Conservation (phyloP, 805 yeast species). For the Wilhelminamyces savonicus region DNA sequence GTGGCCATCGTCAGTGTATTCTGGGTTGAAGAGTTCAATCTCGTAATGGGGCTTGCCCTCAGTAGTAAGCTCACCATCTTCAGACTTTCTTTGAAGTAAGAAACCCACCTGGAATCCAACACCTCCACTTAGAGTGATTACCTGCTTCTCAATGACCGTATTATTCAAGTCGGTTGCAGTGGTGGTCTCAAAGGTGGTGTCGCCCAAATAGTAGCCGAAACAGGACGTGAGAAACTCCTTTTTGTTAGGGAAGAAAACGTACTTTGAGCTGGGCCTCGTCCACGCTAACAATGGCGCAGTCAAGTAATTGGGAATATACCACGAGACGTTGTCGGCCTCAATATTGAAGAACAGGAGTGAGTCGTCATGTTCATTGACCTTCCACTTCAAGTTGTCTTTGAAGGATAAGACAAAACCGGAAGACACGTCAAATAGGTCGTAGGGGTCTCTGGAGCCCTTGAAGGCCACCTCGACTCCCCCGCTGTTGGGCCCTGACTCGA, state of each 20-base stretch:
- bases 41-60: constrained; percentile 56
- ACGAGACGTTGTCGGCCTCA: constrained; percentile 52
- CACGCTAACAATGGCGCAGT: constrained; percentile 47
- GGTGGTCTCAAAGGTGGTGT: constrained; percentile 3
- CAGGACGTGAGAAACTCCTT: constrained; percentile 37
- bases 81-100: constrained; percentile 41
- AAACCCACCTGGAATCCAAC: constrained; percentile 54
- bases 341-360: constrained; percentile 64
- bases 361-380: constrained; percentile 60
- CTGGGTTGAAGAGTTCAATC: constrained; percentile 51
- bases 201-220: constrained; percentile 43
- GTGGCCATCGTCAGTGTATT: constrained; percentile 31
- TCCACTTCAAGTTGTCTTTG: constrained; percentile 52
- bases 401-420: constrained; percentile 79
- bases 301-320: constrained; percentile 73
- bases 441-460: constrained; percentile 79
- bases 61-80: constrained; percentile 30
- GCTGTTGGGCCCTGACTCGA: constrained; percentile 45
- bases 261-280: constrained; percentile 43
- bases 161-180: not conserved
- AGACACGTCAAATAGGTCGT: constrained; percentile 54
- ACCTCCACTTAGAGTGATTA: constrained; percentile 55
- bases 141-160: constrained; percentile 41
- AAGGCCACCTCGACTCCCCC: constrained; percentile 44
- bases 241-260: constrained; percentile 43